Conservation (phyloP, 1,139 yeast species). For the Geotrichum fermentans region DNA sequence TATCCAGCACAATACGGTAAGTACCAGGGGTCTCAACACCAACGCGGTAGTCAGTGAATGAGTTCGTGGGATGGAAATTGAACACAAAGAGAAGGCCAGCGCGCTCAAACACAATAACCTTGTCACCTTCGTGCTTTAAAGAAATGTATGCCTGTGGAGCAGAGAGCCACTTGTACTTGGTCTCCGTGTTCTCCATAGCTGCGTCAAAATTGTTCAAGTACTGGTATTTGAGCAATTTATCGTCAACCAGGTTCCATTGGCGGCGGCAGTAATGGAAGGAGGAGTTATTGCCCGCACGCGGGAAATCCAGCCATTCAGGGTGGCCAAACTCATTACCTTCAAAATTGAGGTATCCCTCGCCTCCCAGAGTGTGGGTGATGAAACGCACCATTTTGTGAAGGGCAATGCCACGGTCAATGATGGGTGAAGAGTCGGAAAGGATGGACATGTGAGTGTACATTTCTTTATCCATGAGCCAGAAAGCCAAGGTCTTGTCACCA, state of each 20-base stretch:
- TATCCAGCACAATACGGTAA: constrained; percentile 67
- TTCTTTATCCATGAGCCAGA: constrained; percentile 97
- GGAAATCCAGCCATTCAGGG: constrained; percentile 98
- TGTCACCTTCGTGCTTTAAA: constrained; percentile 81
- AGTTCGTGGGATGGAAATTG: constrained; percentile 82
- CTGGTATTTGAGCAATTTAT: constrained; percentile 72
- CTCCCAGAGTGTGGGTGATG: constrained; percentile 82
- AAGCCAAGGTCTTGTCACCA: constrained; percentile 93
- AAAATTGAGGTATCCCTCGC: constrained; percentile 91
- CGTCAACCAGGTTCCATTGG: constrained; percentile 83
- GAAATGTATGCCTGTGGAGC: constrained; percentile 83
- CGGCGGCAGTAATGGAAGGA: constrained; percentile 92
- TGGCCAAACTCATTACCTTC: constrained; percentile 99
- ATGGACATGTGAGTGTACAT: constrained; percentile 97
- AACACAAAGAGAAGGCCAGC: constrained; percentile 79
- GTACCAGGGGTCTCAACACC: constrained; percentile 83
- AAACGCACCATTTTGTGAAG: constrained; percentile 87
- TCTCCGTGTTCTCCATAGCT: constrained; percentile 76
- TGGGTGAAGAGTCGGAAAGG: constrained; percentile 64
- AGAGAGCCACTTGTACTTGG: constrained; percentile 63
- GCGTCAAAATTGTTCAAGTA: constrained; percentile 73
- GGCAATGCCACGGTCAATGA: constrained; percentile 82
- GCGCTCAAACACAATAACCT: constrained; percentile 82
- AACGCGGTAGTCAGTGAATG: constrained; percentile 79
- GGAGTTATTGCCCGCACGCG: constrained; percentile 80